Base-by-base conservation (phyloP, 768 basidiomycete genomes). In the Hypsizygus marmoreus region DNA sequence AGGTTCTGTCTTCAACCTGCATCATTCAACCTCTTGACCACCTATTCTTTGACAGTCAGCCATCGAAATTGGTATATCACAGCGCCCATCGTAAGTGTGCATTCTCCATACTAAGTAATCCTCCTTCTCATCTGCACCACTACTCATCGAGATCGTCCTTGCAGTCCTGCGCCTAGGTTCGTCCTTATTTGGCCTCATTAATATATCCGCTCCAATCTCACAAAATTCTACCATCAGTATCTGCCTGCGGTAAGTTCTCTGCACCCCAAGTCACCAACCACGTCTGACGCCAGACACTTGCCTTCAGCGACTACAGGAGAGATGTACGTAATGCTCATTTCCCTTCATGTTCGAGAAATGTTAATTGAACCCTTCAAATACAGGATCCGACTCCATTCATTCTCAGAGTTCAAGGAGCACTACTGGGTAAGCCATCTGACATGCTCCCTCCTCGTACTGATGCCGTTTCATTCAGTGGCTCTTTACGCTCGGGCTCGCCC, bases 161-260 rank as follows among this genome's bases (percentile, higher is more conserved):
- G 54, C 57, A 9, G 25, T 58, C 30, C 35, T 59, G 19, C 53
- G 62, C 30, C 50, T 64, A 24, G 53, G 62, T 56, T 40, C 43
- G 50, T 37, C 20, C 24, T 23, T 19, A 24, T 13, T 11, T 4
- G 10, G 30, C 8, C 10, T n/a, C 11, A 14, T 11, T 17, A 4
- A 4, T n/a, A n/a, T 2, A 12, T 4, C 14, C n/a, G n/a, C 11
- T 26, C 7, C 25, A 17, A 8, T 24, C 19, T 25, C 11, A 33
- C 7, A 30, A 33, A 4, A 6, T 13, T 42, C 28, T 19, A 19
- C 5, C 16, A 13, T 23, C 25, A 61, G 59, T 37, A 3, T 53
- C 57, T 12, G 53, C 59, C 14, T 49, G 39, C 33, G 53, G 59
- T 61, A 45, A 17, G 58, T 45, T 31, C 23, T 12, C 11, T 4